A percentile compares a stretch with the other conserved stretches of the same genome.
Evolutionary conservation across 345 rosid species (phyloP).

Genomic region (Eucalyptus brandiana): DNA sequence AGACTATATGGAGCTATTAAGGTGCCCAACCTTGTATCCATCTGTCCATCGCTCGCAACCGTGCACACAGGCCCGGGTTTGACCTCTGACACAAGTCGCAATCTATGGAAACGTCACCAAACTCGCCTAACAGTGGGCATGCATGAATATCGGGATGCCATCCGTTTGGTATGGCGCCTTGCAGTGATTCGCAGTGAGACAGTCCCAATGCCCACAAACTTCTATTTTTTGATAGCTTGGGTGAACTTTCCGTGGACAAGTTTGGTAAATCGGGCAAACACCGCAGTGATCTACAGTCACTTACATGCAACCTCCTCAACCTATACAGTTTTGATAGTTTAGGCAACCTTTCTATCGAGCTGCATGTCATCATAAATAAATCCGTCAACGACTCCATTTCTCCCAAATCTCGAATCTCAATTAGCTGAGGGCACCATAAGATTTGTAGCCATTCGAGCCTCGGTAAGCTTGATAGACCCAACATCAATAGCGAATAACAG

Average conservation of each 20-base stretch:
- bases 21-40: no score
- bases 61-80: fast-evolving
- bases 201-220: fast-evolving
- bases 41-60: fast-evolving
- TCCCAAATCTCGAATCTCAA: neutral
- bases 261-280: neutral
- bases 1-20: no score
- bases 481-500: fast-evolving
- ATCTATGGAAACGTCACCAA: neutral
- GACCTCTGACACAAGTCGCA: fast-evolving
- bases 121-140: neutral
- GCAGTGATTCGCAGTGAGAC: neutral
- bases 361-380: fast-evolving
- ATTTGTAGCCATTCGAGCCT: fast-evolving
- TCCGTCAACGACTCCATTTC: neutral
- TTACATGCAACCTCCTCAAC: fast-evolving
- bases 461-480: neutral
- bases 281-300: neutral
- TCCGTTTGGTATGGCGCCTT: neutral
- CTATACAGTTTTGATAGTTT: neutral
- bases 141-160: neutral
- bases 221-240: neutral
- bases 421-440: fast-evolving
- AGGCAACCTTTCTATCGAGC: neutral
- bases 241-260: neutral